Evolutionary conservation across 73 alveolate genomes (phyloP), one percentile per base, ranked within the genome.

Genomic region (Tetrahymena borealis): DNA sequence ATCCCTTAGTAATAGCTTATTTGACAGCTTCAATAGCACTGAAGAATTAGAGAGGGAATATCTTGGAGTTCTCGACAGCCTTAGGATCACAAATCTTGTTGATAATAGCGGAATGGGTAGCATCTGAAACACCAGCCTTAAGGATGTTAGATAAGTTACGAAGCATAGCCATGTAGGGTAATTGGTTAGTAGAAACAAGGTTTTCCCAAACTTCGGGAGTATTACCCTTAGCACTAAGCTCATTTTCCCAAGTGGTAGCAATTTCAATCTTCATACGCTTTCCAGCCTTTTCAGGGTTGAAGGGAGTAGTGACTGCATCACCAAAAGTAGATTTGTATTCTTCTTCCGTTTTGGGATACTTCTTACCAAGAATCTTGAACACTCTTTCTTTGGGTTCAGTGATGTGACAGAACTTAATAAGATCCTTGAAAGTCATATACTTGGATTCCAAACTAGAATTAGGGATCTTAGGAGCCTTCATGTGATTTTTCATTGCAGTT

Each of bases 241-340:
- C 91, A 41, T 94, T 93, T 32, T 94, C 96, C 96, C 95, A 94
- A 7, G 97, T 94, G 1, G 79, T n/a, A 18, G 97, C 93, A 78
- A 91, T 85, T 15, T 90, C 79, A 20, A 94, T 78, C 33, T 94
- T 93, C 96, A 94, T 78, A 36, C 96, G 94, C 78, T 28, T 9
- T 33, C 95, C 94, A 5, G 96, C 96, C 93, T 32, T 32, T 13
- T 93, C 95, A 20, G 97, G 93, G 3, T 94, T 78, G 93, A 94
- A 94, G n/a, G 77, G n/a, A 11, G 79, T 31, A 5, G 38, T n/a
- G 11, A 13, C 91, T 16, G 38, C 94, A 9, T 31, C 94, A 15
- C 90, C 78, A 33, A 91, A 91, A 35, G 32, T 39, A 28, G 92
- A 37, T 32, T 93, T 32, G 42, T 78, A 94, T 20, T 39, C 97